A percentile compares a stretch with the other conserved stretches of the same genome.
phyloP scores from a whole-genome alignment of 1,284 basidiomycete genomes.

The Stygiomarasmius scandens region DNA sequence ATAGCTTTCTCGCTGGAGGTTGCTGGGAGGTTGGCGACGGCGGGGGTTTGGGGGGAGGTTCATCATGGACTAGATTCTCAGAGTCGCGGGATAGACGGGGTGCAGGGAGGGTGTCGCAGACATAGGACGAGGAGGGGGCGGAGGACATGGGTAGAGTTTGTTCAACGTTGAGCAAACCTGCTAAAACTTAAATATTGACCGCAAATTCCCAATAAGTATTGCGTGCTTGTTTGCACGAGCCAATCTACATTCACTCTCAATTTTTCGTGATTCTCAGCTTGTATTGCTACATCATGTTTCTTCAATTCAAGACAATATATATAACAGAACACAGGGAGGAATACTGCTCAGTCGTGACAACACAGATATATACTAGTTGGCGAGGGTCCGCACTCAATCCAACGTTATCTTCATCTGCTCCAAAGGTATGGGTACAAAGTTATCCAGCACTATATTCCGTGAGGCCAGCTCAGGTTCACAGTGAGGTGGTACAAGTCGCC shows the following conservation, averaged over 20 bases:
- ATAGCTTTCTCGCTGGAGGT: constrained; percentile 72
- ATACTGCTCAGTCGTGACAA: not conserved
- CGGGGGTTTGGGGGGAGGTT: constrained; percentile 2
- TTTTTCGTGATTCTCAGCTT: constrained; percentile 7
- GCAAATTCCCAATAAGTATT: constrained; percentile 10
- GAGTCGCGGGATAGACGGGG: constrained; percentile 46
- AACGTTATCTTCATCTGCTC: constrained; percentile 90
- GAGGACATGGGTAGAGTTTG: constrained; percentile 25
- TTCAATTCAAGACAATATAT: constrained; percentile 10
- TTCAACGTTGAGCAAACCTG: too few relatives aligned
- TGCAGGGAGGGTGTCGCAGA: constrained; percentile 75
- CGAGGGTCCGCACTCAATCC: constrained; percentile 54
- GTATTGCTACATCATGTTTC: constrained; percentile 1
- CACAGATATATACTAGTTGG: constrained; percentile 13
- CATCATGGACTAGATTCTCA: constrained; percentile 10
- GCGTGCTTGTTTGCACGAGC: not conserved
- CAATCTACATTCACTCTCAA: constrained; percentile 14
- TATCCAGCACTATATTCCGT: constrained; percentile 86
- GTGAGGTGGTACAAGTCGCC: constrained; percentile 87
- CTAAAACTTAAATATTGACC: too few relatives aligned
- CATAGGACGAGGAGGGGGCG: constrained; percentile 37
- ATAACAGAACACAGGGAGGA: constrained; percentile 14
- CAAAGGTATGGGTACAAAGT: constrained; percentile 92
- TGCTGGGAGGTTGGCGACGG: constrained; percentile 20
- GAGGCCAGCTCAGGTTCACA: constrained; percentile 87